A percentile compares a stretch with the other conserved stretches of the same genome.
phyloP scores from a whole-genome alignment of 352 stramenopile genomes.

The Phytophthora uliginosa region DNA sequence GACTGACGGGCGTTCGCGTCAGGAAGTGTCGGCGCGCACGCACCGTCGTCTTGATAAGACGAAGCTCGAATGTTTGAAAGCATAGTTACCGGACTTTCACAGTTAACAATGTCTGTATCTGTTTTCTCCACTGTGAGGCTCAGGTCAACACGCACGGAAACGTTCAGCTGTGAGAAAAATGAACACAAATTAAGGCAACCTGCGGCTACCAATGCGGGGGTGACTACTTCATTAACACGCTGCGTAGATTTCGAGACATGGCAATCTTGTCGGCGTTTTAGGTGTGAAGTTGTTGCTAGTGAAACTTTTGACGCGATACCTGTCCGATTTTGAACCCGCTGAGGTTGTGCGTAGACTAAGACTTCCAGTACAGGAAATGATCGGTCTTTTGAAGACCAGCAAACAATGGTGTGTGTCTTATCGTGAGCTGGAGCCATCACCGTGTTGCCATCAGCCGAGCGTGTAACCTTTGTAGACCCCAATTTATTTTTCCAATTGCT shows the following conservation, averaged over 20 bases:
- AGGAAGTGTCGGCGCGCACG: neutral
- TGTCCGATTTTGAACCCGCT: conserved; percentile 6
- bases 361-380: conserved; percentile 36
- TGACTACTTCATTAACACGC: neutral
- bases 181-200: conserved; percentile 24
- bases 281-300: conserved; percentile 1
- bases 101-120: neutral
- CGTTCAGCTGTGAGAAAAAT: conserved; percentile 32
- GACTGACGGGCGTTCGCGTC: neutral
- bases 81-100: neutral
- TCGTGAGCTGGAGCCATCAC: conserved; percentile 4
- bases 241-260: conserved; percentile 5
- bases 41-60: conserved; percentile 6
- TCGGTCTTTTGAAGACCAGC: conserved; percentile 37
- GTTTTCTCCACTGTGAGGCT: neutral
- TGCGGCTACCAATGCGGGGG: conserved; percentile 22
- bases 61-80: conserved; percentile 8
- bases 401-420: conserved; percentile 6
- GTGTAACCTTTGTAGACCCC: conserved; percentile 1
- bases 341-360: conserved; percentile 18
- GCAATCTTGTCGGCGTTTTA: conserved; percentile 3
- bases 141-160: conserved; percentile 11
- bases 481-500: conserved; percentile 34
- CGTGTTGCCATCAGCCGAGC: neutral
- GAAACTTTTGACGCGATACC: conserved; percentile 11